Evolutionary conservation across 352 stramenopile genomes (phyloP).

Genomic region (Aphanomyces astaci): DNA sequence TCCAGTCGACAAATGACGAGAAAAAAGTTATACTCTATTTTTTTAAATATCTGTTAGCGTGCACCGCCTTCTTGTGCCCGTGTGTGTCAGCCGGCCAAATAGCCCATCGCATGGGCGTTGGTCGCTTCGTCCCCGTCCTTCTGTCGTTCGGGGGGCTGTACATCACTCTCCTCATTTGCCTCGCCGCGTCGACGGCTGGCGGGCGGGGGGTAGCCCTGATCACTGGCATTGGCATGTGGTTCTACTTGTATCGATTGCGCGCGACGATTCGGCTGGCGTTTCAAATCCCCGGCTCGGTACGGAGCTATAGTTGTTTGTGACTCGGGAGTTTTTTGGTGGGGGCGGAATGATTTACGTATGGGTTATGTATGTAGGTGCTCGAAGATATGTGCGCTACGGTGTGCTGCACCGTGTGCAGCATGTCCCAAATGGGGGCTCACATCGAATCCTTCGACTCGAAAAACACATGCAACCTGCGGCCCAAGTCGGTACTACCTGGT

Average conservation of each 20-base stretch:
- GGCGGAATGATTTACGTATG: neutral
- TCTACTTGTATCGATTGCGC: slow-evolving; percentile 12
- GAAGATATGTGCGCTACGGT: slow-evolving; percentile 11
- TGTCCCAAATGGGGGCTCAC: slow-evolving; percentile 15
- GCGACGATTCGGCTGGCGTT: neutral
- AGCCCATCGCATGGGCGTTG: slow-evolving; percentile 32
- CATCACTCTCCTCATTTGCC: neutral
- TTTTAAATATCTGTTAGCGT: slow-evolving; percentile 28
- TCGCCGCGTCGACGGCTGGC: neutral
- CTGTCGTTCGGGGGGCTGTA: neutral
- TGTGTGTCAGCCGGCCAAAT: slow-evolving; percentile 47
- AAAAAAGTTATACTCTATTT: too few relatives aligned
- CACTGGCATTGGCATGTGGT: slow-evolving; percentile 3
- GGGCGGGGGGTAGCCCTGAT: neutral
- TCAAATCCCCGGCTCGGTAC: slow-evolving; percentile 34
- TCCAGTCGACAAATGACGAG: too few relatives aligned
- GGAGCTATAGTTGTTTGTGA: neutral
- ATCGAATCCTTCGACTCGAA: slow-evolving; percentile 7
- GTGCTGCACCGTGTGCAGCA: neutral
- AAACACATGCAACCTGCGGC: neutral
- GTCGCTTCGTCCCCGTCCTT: slow-evolving; percentile 26
- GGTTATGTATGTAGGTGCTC: neutral
- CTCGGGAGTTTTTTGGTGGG: too few relatives aligned
- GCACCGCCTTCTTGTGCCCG: slow-evolving; percentile 35
- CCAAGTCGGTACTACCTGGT: slow-evolving; percentile 17